Evolutionary conservation across 2,329 filamentous ascomycete species (phyloP).

Genomic region (Aspergillus floridensis): DNA sequence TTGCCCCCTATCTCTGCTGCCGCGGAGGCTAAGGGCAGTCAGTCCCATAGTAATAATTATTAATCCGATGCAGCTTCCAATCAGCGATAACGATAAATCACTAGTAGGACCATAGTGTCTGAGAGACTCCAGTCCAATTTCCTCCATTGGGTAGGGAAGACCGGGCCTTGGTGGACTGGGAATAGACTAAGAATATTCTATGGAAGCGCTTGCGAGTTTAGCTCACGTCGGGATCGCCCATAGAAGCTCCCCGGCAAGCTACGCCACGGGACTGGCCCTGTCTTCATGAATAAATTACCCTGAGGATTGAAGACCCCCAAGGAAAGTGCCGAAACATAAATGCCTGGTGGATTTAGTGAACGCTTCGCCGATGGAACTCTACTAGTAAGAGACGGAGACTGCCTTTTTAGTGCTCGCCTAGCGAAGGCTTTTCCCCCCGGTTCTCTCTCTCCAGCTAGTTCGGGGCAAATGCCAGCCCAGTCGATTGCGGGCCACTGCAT

Average conservation of each 20-base stretch:
- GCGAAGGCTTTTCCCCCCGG: neutral
- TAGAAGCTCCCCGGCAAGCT: slow-evolving; percentile 8
- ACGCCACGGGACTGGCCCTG: slow-evolving; percentile 13
- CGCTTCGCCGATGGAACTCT: neutral
- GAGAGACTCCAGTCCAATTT: slow-evolving; percentile 5
- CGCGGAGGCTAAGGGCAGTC: neutral
- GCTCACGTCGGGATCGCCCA: slow-evolving; percentile 16
- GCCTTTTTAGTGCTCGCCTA: neutral
- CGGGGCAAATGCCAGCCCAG: neutral
- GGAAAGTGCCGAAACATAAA: slow-evolving; percentile 1
- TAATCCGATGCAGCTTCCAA: slow-evolving; percentile 5
- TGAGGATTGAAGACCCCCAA: neutral
- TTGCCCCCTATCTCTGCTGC: neutral
- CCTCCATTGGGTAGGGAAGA: neutral
- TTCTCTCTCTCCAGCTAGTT: neutral
- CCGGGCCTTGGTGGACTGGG: slow-evolving; percentile 6
- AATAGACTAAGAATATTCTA: slow-evolving; percentile 23
- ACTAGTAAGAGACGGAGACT: neutral
- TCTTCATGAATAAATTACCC: neutral
- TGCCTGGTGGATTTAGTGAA: neutral
- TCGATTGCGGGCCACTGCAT: neutral
- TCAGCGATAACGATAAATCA: neutral
- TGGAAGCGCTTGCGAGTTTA: slow-evolving; percentile 14
- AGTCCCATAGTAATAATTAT: neutral
- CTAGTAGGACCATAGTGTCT: slow-evolving; percentile 9